Evolutionary conservation across 2,329 filamentous ascomycete genomes (phyloP), one percentile per base, ranked within the genome.

Genomic region (Meredithiella fracta): DNA sequence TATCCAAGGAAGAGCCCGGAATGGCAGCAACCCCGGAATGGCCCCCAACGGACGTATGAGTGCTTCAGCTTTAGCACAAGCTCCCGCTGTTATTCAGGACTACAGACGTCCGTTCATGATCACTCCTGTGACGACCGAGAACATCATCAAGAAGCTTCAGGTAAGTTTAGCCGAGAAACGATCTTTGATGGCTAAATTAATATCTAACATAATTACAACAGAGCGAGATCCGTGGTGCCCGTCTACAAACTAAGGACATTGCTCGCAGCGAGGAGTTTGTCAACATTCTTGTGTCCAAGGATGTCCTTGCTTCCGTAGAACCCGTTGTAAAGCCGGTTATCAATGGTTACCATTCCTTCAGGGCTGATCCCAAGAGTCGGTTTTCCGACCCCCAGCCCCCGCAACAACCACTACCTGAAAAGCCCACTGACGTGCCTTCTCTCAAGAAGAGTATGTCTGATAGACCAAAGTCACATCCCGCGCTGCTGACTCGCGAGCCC

Each of bases 371-470:
- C 42, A 91, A 92, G 63, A 79, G 86, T 3, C 79, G 89, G 54
- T 97, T 96, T 66, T 92, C 87, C 1, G 90, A 96, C 58, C 91
- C 91, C 22, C 91, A 91, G 6, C 91, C 91, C 25, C 91, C 91
- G 26, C 89, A 94, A 62, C 90, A 94, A 62, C 91, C 91, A 14
- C 73, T 97, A 4, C 91, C 91, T 1, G 90, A 96, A 65, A 96
- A 96, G 67, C 91, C 91, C 0, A 58, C 57, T 14, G 88, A 94
- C 67, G 79, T 76, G 0, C 79, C 82, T 0, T 79, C 86, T 0
- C 68, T 95, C 29, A 89, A 86, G 65, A 79, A 89, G 56, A 76
- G 76, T 3, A 81, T 86, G 25, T 90, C 85, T 0, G 88, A 94
- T 61, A 80, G 84, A 57, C 77, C 83, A 7, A 86, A 83, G 65